Conservation (phyloP, 306 rosid genomes). For the Pyrus betulifolia region DNA sequence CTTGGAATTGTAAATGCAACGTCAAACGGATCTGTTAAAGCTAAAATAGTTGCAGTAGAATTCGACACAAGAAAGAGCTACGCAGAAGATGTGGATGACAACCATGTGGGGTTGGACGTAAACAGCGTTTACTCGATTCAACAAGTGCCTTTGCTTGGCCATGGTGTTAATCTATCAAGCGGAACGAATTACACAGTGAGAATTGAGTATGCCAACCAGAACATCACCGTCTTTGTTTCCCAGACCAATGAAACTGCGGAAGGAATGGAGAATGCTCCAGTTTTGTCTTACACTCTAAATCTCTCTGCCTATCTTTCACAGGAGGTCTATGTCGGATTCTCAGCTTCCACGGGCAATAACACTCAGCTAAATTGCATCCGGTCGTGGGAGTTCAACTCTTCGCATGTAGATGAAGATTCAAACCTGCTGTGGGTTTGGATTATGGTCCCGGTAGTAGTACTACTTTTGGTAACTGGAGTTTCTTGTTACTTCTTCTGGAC, state of each 20-base stretch:
- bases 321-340: conserved; percentile 52
- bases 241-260: conserved; percentile 6
- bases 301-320: conserved; percentile 38
- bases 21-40: conserved; percentile 42
- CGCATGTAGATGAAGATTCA: not conserved
- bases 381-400: conserved; percentile 44
- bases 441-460: conserved; percentile 8
- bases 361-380: conserved; percentile 46
- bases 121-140: conserved; percentile 41
- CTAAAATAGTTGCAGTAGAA: conserved; percentile 51
- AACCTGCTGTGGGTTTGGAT: conserved; percentile 44
- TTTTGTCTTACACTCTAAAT: conserved; percentile 18
- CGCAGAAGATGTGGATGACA: conserved; percentile 33
- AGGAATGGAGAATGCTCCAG: not conserved
- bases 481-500: conserved; percentile 9
- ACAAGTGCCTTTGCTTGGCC: conserved; percentile 19
- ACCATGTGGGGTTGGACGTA: conserved; percentile 62
- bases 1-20: conserved; percentile 36
- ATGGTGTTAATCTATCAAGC: conserved; percentile 25
- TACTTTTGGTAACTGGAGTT: conserved; percentile 13
- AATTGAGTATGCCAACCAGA: conserved; percentile 25
- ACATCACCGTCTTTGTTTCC: conserved; percentile 21
- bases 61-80: conserved; percentile 59
- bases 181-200: not conserved
- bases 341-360: conserved; percentile 52